These are phyloP conservation scores for Trichoderma hamatum DNA, from an alignment of 2,329 filamentous ascomycete species.

Conservation along the genomic window DNA sequence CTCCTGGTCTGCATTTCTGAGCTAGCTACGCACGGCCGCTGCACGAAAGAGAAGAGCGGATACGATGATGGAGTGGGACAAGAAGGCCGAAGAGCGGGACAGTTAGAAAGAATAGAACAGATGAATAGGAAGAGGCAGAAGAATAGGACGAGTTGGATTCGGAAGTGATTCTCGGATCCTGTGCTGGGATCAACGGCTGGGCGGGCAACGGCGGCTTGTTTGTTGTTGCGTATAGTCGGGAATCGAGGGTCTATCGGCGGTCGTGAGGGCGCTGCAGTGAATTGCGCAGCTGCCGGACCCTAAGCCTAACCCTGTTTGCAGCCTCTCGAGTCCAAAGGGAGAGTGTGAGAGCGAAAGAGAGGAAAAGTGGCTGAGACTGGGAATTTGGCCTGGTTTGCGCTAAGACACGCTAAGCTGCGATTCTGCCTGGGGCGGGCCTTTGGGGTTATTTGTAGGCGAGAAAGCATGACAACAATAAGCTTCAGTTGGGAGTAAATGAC, in stretches of 20 bases:
- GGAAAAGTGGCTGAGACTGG: neutral
- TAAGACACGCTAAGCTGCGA: neutral
- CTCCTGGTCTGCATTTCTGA: conserved; percentile 13
- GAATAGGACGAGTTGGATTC: neutral
- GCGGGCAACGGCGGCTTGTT: neutral
- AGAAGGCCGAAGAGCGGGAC: neutral
- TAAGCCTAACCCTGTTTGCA: neutral
- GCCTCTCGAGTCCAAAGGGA: neutral
- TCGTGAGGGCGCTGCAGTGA: neutral
- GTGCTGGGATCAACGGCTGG: neutral
- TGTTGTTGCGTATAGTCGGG: neutral
- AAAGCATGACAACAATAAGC: neutral
- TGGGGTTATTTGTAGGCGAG: neutral
- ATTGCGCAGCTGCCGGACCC: neutral
- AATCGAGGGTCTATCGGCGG: neutral
- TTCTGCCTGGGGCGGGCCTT: neutral
- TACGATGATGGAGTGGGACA: neutral
- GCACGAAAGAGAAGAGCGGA: neutral
- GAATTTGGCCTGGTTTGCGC: neutral
- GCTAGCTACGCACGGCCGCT: neutral
- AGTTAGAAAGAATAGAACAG: neutral
- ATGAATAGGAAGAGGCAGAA: neutral
- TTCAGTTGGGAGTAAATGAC: neutral
- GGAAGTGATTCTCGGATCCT: neutral
- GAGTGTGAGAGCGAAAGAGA: neutral